phyloP scores from a whole-genome alignment of 2,329 filamentous ascomycete species.

The Hypoxylon sp. region DNA sequence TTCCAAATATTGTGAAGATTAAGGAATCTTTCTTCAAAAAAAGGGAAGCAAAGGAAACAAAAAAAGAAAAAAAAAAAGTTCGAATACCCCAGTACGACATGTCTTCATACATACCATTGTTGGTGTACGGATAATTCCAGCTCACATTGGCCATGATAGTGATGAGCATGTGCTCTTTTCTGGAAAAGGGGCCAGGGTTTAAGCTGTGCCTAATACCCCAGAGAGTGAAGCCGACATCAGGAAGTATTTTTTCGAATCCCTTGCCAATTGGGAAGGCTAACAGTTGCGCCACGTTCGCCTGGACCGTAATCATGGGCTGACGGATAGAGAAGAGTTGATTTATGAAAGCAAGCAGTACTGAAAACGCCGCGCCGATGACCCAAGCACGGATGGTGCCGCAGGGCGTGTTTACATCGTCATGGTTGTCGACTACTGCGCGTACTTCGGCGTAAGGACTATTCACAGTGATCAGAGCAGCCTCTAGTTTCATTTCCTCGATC shows the following conservation, averaged over 20 bases:
- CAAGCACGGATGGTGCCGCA: conserved; percentile 70
- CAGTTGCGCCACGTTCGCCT: conserved; percentile 70
- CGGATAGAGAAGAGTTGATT: conserved; percentile 73
- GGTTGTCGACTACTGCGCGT: conserved; percentile 66
- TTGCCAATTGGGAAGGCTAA: conserved; percentile 70
- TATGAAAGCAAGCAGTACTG: conserved; percentile 64
- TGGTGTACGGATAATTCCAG: conserved; percentile 63
- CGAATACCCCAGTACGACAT: too few species aligned
- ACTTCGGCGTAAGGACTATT: conserved; percentile 60
- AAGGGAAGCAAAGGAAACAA: too few species aligned
- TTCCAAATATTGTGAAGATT: too few species aligned
- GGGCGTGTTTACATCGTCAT: conserved; percentile 65
- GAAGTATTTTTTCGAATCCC: conserved; percentile 65
- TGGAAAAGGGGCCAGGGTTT: conserved; percentile 61
- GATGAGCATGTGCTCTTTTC: conserved; percentile 73
- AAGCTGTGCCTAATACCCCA: conserved; percentile 57
- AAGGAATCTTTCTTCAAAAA: too few species aligned
- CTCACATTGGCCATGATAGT: conserved; percentile 74
- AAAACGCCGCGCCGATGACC: conserved; percentile 67
- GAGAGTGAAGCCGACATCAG: conserved; percentile 64
- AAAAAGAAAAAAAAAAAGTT: too few species aligned
- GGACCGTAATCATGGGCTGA: conserved; percentile 68
- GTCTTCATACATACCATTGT: conserved; percentile 4
- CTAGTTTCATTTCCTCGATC: conserved; percentile 56
- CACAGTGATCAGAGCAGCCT: conserved; percentile 55